Base-by-base conservation (phyloP, 1,284 basidiomycete genomes). In the Fistulinella cinereoalba region DNA sequence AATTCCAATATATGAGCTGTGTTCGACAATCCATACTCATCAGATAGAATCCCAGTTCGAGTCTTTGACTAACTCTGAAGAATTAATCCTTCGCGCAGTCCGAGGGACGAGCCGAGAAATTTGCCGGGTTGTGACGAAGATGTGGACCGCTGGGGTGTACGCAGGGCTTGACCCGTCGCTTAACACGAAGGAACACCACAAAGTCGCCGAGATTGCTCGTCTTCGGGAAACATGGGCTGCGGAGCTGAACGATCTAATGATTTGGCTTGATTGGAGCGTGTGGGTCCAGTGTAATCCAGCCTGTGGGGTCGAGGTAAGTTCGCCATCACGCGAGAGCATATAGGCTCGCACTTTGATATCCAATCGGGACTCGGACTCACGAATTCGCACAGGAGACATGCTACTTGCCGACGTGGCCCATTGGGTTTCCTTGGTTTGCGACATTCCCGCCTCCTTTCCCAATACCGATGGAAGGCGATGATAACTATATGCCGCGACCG, bases 191-290 rank as follows among this genome's bases (percentile, higher is more conserved):
- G 25, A 6, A 12, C 12, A 6, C 12, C 25, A 6, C 7, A 12
- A 27, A 6, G 25, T 27, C 7, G 12, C 25, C 12, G 29, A 31
- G 15, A 31, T 31, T 31, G 15, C 29, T n/a, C 8, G 5, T 5
- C 7, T 31, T 15, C 29, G 29, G 29, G n/a, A n/a, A 5, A 15
- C 29, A 11, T 31, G 29, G 29, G 15, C 27, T 16, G 36, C 33
- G 19, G 60, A 70, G 21, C 23, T 69, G n/a, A 42, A 46, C 1
- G 43, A 41, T 10, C 38, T 74, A 21, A 72, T 72, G 51, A 24
- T 8, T 19, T 74, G 72, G 72, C 58, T 74, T 0, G 73, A 71
- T 42, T 73, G 72, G 73, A 62, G 50, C 16, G 49, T 61, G 2
- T 73, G 73, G 70, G 49, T 70, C 2, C 65, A 57, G 37, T 74